These are phyloP conservation scores for Malassezia brasiliensis DNA, from an alignment of 1,284 basidiomycete genomes.

Conservation along the genomic window DNA sequence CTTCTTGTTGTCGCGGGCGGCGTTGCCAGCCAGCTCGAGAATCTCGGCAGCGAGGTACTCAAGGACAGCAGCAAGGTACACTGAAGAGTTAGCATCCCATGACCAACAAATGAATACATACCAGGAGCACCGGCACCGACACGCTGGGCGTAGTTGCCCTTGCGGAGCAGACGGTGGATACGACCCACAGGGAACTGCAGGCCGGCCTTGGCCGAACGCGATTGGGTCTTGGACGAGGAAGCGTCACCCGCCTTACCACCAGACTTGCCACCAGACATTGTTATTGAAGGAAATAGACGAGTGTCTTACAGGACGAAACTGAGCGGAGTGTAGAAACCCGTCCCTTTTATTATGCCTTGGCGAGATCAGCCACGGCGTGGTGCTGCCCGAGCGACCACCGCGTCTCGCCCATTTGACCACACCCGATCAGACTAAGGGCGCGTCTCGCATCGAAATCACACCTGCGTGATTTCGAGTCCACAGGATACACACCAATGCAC, in stretches of 20 bases:
- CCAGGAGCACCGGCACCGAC: slow-evolving; percentile 66
- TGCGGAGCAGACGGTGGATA: slow-evolving; percentile 75
- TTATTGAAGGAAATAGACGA: slow-evolving; percentile 17
- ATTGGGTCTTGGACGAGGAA: slow-evolving; percentile 53
- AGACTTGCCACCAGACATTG: slow-evolving; percentile 51
- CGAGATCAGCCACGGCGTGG: background rate
- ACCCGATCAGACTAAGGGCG: background rate
- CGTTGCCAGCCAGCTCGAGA: slow-evolving; percentile 76
- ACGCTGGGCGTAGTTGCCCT: slow-evolving; percentile 72
- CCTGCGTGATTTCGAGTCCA: background rate
- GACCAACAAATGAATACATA: slow-evolving; percentile 49
- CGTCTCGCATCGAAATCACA: background rate
- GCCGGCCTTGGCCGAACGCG: slow-evolving; percentile 62
- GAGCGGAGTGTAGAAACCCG: background rate
- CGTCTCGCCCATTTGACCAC: background rate
- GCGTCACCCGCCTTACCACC: slow-evolving; percentile 49
- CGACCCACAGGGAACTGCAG: slow-evolving; percentile 75
- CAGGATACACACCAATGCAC: background rate
- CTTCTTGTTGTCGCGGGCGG: slow-evolving; percentile 61
- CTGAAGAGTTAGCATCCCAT: slow-evolving; percentile 51
- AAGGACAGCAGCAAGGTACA: slow-evolving; percentile 73
- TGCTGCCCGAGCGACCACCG: no score
- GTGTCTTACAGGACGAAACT: slow-evolving; percentile 8
- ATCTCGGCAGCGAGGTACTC: slow-evolving; percentile 80
- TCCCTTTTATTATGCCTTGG: slow-evolving; percentile 16